Conservation (phyloP, 2,329 filamentous ascomycete genomes). For the Cladosporium sp. region DNA sequence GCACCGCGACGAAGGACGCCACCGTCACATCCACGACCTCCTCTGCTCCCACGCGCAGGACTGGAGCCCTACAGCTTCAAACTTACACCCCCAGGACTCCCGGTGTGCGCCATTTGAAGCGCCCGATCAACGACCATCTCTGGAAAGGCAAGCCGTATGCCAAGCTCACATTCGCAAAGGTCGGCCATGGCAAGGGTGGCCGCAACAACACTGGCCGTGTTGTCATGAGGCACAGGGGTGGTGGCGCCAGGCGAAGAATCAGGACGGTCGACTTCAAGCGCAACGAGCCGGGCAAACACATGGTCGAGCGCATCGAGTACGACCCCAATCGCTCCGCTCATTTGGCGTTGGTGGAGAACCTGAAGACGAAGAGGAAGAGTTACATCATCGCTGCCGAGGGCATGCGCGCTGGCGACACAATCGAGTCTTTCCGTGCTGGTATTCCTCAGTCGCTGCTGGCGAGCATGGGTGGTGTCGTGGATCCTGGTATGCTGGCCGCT, state of each 20-base stretch:
- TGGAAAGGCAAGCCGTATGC: conserved; percentile 87
- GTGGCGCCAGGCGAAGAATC: conserved; percentile 86
- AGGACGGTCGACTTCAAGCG: conserved; percentile 85
- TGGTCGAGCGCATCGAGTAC: conserved; percentile 91
- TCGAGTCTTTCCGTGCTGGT: conserved; percentile 86
- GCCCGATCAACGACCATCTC: conserved; percentile 91
- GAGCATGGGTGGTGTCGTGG: conserved; percentile 86
- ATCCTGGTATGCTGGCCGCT: conserved; percentile 91
- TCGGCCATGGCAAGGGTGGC: conserved; percentile 86
- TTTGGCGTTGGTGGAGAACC: conserved; percentile 75
- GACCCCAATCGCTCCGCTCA: conserved; percentile 91
- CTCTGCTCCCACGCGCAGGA: conserved; percentile 25
- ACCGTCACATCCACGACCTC: conserved; percentile 25
- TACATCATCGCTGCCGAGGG: conserved; percentile 97
- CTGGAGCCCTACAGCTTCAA: conserved; percentile 49
- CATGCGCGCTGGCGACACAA: conserved; percentile 80
- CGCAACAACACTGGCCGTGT: conserved; percentile 81
- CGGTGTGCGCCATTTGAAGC: conserved; percentile 81
- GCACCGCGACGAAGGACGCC: conserved; percentile 22
- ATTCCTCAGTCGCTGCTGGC: conserved; percentile 81
- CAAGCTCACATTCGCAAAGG: conserved; percentile 82
- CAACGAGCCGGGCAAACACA: conserved; percentile 69
- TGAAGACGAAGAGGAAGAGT: conserved; percentile 67
- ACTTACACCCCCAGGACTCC: conserved; percentile 93
- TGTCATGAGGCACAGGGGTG: conserved; percentile 85